A percentile compares a stretch with the other conserved stretches of the same genome.
These are phyloP conservation scores for Liquidambar formosana DNA, from an alignment of 164 flowering plant genomes.

Conservation along the genomic window DNA sequence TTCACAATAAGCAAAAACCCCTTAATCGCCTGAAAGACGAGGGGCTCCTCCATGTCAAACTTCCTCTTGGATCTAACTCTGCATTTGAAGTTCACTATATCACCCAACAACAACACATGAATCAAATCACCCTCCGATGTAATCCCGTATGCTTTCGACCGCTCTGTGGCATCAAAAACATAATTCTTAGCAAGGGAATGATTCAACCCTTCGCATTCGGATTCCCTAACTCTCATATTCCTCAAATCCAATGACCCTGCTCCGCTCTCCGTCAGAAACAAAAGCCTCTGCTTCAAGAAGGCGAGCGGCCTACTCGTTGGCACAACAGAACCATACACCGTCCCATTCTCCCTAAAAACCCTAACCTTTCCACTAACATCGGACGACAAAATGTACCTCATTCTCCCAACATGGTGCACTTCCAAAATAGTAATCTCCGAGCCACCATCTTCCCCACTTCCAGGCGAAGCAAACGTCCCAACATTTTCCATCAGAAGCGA, in stretches of 20 bases:
- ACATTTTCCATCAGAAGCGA: conserved; percentile 54
- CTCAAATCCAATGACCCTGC: conserved; percentile 95
- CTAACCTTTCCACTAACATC: conserved; percentile 60
- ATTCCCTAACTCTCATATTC: conserved; percentile 72
- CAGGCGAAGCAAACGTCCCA: conserved; percentile 30
- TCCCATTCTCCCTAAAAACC: conserved; percentile 73
- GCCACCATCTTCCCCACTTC: conserved; percentile 35
- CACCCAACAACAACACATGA: conserved; percentile 79
- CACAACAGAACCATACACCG: conserved; percentile 53
- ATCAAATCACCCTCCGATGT: conserved; percentile 82
- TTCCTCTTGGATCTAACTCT: conserved; percentile 82
- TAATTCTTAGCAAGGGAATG: conserved; percentile 57
- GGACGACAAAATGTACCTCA: conserved; percentile 60
- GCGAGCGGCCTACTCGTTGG: conserved; percentile 66
- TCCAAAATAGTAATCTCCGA: conserved; percentile 57
- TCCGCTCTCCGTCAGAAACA: conserved; percentile 85
- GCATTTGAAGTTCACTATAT: conserved; percentile 86
- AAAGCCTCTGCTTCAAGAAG: conserved; percentile 87
- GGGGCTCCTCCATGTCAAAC: conserved; percentile 61
- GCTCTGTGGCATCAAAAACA: conserved; percentile 83
- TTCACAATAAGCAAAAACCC: conserved; percentile 75
- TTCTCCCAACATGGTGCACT: conserved; percentile 81
- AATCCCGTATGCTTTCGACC: conserved; percentile 89
- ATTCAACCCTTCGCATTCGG: conserved; percentile 91
- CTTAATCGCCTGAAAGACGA: conserved; percentile 72